Conservation (phyloP, 2,329 filamentous ascomycete genomes). For the Celoporthe dispersa region DNA sequence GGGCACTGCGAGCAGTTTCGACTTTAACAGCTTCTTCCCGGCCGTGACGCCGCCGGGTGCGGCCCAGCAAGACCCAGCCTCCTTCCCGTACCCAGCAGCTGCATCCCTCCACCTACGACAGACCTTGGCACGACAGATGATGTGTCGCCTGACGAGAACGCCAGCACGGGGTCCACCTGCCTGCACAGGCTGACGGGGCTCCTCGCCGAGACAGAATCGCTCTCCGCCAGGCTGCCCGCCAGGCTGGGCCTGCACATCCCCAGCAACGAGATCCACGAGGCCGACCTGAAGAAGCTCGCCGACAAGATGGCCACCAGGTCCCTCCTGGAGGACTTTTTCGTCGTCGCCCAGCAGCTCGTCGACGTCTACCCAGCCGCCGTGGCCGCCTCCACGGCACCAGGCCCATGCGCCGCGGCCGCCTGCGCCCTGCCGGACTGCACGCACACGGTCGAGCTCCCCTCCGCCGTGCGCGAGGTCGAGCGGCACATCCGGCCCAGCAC, state of each 20-base stretch:
- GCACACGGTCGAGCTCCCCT: conserved; percentile 35
- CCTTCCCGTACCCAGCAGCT: neutral
- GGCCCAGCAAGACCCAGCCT: neutral
- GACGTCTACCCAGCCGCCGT: conserved; percentile 42
- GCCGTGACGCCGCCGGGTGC: neutral
- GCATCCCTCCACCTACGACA: neutral
- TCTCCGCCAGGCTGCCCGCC: conserved; percentile 32
- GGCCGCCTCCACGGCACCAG: conserved; percentile 30
- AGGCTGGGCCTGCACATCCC: conserved; percentile 35
- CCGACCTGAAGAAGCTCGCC: conserved; percentile 34
- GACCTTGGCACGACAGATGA: neutral
- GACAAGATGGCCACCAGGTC: conserved; percentile 35
- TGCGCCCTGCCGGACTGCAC: conserved; percentile 42
- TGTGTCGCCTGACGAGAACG: conserved; percentile 19
- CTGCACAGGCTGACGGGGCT: conserved; percentile 34
- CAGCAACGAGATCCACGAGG: conserved; percentile 31
- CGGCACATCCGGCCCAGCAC: conserved; percentile 17
- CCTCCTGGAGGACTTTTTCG: conserved; percentile 42
- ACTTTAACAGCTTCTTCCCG: conserved; percentile 17
- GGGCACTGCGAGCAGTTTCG: conserved; percentile 8
- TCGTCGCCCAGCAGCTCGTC: conserved; percentile 40
- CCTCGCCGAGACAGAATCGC: conserved; percentile 36
- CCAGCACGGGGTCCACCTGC: conserved; percentile 18
- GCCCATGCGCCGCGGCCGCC: conserved; percentile 12
- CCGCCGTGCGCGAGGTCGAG: conserved; percentile 30